Percentiles rank a stretch among this genome's conserved stretches.
phyloP scores from a whole-genome alignment of 768 basidiomycete genomes.

The Naematelia aurantialba region DNA sequence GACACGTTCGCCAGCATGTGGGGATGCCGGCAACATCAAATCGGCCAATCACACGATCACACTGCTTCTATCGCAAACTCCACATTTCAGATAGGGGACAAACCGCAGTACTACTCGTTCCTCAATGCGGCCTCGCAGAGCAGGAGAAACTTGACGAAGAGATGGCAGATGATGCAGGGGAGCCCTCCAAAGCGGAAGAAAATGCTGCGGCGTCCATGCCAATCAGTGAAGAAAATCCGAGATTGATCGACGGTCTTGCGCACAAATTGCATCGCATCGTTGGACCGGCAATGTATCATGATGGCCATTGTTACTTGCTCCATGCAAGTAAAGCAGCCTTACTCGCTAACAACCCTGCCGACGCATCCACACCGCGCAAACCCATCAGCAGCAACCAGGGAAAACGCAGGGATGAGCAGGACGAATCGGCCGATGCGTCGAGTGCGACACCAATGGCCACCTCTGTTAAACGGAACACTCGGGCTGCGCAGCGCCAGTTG shows the following conservation, averaged over 20 bases:
- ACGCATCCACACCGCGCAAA: background rate
- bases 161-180: slow-evolving; percentile 26
- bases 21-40: slow-evolving; percentile 1
- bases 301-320: slow-evolving; percentile 34
- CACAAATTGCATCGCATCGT: slow-evolving; percentile 33
- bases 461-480: background rate
- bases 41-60: slow-evolving; percentile 40
- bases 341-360: background rate
- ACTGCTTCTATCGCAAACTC: slow-evolving; percentile 45
- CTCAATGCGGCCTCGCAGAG: slow-evolving; percentile 35
- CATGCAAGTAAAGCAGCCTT: slow-evolving; percentile 18
- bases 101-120: slow-evolving; percentile 31
- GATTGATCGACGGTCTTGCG: slow-evolving; percentile 6
- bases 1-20: background rate
- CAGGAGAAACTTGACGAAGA: slow-evolving; percentile 22
- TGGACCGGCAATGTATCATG: slow-evolving; percentile 28
- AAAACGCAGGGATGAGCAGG: background rate
- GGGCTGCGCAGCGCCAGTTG: background rate
- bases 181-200: slow-evolving; percentile 27
- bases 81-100: slow-evolving; percentile 23
- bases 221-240: slow-evolving; percentile 19
- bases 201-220: slow-evolving; percentile 10
- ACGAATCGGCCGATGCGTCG: background rate
- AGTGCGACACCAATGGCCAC: background rate
- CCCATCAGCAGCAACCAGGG: background rate